Evolutionary conservation across 495 filamentous ascomycete species (phyloP).

Genomic region (Opeltia flavorubescens): DNA sequence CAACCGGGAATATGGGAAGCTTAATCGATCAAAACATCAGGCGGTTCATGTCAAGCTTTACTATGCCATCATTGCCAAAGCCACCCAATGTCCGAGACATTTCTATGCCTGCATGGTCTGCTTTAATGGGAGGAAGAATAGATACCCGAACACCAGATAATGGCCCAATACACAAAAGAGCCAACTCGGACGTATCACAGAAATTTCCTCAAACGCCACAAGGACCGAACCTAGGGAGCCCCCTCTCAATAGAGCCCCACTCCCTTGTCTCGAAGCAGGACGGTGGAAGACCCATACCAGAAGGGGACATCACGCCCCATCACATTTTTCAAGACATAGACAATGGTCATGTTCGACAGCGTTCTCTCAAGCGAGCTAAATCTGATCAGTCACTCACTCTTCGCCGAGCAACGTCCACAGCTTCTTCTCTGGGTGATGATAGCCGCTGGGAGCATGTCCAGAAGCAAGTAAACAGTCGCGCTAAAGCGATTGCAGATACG

Average conservation of each 20-base stretch:
- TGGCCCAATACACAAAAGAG: background rate
- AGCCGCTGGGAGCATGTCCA: constrained; percentile 67
- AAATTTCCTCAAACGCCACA: constrained; percentile 18
- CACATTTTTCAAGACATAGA: constrained; percentile 2
- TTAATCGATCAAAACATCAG: constrained; percentile 15
- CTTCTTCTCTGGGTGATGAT: constrained; percentile 77
- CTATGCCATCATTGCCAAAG: constrained; percentile 38
- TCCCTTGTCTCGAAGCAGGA: no score
- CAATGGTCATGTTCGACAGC: constrained; percentile 8
- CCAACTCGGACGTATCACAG: background rate
- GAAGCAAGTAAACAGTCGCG: constrained; percentile 66
- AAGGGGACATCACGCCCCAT: no score
- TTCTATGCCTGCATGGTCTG: constrained; percentile 9
- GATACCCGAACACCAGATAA: background rate
- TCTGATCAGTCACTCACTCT: constrained; percentile 66
- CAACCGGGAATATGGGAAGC: constrained; percentile 31
- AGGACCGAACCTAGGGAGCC: no score
- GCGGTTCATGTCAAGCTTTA: constrained; percentile 14
- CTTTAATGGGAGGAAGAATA: background rate
- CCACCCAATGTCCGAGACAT: constrained; percentile 21
- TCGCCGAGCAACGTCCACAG: constrained; percentile 45
- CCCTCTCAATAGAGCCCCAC: no score
- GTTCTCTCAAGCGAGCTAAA: constrained; percentile 41
- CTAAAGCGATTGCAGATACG: constrained; percentile 87
- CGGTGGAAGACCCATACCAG: no score